Evolutionary conservation across 2,329 filamentous ascomycete species (phyloP).

Genomic region (Exophiala viscosa): DNA sequence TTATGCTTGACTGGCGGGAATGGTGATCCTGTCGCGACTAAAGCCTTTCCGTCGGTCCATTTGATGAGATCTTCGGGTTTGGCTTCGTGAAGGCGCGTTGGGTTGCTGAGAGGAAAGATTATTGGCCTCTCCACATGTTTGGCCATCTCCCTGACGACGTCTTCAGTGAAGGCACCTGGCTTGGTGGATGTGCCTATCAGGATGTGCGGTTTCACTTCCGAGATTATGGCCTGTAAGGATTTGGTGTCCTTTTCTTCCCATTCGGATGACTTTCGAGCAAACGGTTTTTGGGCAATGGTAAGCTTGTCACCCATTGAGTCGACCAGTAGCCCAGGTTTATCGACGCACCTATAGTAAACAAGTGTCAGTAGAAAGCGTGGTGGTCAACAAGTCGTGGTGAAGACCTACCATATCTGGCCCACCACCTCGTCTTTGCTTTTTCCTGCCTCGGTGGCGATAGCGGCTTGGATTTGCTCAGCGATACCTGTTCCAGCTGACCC

Average conservation of each 20-base stretch:
- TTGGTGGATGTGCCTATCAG: constrained; percentile 80
- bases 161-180: constrained; percentile 70
- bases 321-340: constrained; percentile 74
- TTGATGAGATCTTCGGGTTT: constrained; percentile 68
- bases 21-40: constrained; percentile 80
- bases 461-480: constrained; percentile 77
- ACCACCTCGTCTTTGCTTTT: constrained; percentile 70
- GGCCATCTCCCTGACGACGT: constrained; percentile 72
- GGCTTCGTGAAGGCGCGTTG: constrained; percentile 78
- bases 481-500: constrained; percentile 82
- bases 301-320: constrained; percentile 58
- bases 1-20: constrained; percentile 68
- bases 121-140: constrained; percentile 68
- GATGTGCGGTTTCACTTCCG: constrained; percentile 71
- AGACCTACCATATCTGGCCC: constrained; percentile 61
- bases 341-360: constrained; percentile 57
- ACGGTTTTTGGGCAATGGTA: constrained; percentile 64
- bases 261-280: constrained; percentile 55
- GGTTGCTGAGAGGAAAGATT: constrained; percentile 78
- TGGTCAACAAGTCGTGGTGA: too few relatives aligned
- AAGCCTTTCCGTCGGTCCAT: constrained; percentile 73
- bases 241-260: constrained; percentile 45
- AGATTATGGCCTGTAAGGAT: constrained; percentile 62
- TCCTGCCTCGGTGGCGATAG: constrained; percentile 65
- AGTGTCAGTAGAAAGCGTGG: too few relatives aligned